Evolutionary conservation across 345 rosid species (phyloP), one percentile per base, ranked within the genome.

Genomic region (Gossypium mustelinum): DNA sequence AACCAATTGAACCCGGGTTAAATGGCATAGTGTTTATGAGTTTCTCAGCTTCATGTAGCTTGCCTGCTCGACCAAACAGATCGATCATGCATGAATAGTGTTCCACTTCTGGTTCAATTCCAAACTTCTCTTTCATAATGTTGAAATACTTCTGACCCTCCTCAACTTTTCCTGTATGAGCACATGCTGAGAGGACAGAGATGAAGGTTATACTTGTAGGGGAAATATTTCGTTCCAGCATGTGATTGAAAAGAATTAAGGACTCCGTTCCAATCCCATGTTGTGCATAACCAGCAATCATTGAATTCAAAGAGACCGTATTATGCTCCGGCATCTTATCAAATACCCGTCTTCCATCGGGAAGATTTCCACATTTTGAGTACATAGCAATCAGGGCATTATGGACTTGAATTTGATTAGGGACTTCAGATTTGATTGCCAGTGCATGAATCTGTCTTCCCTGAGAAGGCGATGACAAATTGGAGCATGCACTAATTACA

Each of bases 1-100:
- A 94, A 73, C 84, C 84, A 12, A 86, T 67, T 16, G 92, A 68
- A 14, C 88, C 87, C 1, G 97, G 89, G 73, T 77, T 85, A 73
- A 82, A 82, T 44, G 98, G 95, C 97, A 92, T 91, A 14, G 80
- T 83, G 68, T 88, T 88, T 9, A 91, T 89, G 17, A 94, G 84
- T 68, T 79, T 89, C 86, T 87, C 92, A 16, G 98, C 98, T 82
- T 91, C 95, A 39, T 50, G 80, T 70, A 94, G 82, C 82, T 89
- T 83, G 47, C 98, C 97, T 22, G 97, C 92, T 73, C 98, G 85
- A 44, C 95, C 90, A 47, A 94, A 63, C 70, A 92, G 84, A 89
- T 92, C 98, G 17, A 91, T 87, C 95, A 94, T 91, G 81, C 98
- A 92, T 10, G 94, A 85, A 84, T 88, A 94, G 77, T 94, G 98